Evolutionary conservation across 2,329 filamentous ascomycete genomes (phyloP).

Genomic region (Gnomoniopsis smithogilvyi): DNA sequence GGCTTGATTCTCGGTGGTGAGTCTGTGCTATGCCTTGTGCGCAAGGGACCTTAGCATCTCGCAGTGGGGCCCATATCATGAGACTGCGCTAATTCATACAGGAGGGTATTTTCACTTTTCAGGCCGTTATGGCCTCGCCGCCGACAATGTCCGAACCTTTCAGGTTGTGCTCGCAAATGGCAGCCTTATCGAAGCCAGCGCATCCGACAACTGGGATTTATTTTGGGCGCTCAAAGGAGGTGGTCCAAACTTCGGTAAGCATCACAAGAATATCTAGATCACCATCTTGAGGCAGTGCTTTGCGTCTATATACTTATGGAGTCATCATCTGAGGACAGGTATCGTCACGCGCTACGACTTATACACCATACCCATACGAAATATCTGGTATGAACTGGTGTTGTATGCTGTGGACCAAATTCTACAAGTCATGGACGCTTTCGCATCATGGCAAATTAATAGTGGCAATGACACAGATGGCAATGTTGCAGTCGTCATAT

Average conservation of each 20-base stretch:
- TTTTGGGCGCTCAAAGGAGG: slow-evolving; percentile 26
- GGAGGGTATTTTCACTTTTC: background rate
- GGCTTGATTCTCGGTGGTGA: background rate
- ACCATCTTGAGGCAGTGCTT: too few species aligned
- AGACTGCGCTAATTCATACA: background rate
- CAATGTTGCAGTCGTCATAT: slow-evolving; percentile 19
- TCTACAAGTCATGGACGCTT: slow-evolving; percentile 23
- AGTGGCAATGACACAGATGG: slow-evolving; percentile 21
- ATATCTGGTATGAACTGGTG: slow-evolving; percentile 23
- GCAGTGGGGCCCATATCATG: too few species aligned
- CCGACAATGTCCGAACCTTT: background rate
- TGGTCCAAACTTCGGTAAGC: slow-evolving; percentile 27
- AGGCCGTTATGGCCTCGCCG: background rate
- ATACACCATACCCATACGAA: slow-evolving; percentile 21
- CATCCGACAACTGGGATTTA: slow-evolving; percentile 23
- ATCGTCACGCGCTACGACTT: slow-evolving; percentile 4
- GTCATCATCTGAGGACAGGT: too few species aligned
- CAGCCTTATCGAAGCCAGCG: slow-evolving; percentile 22
- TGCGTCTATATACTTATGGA: too few species aligned
- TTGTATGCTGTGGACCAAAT: slow-evolving; percentile 21
- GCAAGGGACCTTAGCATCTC: background rate
- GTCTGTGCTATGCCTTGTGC: background rate
- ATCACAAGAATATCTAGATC: too few species aligned
- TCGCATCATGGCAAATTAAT: slow-evolving; percentile 27
- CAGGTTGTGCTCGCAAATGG: slow-evolving; percentile 24